Conservation (phyloP, 2,329 filamentous ascomycete genomes). For the Aspergillus fischeri region DNA sequence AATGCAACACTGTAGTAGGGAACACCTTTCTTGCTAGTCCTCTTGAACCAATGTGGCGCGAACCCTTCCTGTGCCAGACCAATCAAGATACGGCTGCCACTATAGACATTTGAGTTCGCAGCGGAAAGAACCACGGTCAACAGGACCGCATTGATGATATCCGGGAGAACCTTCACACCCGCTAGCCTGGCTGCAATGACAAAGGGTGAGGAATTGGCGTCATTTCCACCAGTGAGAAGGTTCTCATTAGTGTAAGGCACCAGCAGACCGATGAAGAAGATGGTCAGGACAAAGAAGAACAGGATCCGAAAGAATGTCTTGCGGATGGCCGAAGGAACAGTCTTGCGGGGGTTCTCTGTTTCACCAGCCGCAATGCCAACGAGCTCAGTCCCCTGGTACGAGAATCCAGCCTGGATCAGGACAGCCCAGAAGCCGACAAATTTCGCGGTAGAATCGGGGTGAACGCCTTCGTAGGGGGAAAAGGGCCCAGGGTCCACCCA, state of each 20-base stretch:
- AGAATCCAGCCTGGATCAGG: constrained; percentile 42
- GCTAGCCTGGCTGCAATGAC: constrained; percentile 42
- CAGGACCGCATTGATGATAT: constrained; percentile 41
- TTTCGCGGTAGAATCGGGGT: constrained; percentile 41
- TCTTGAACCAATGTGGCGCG: constrained; percentile 42
- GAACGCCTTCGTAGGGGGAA: constrained; percentile 46
- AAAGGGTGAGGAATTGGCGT: constrained; percentile 37
- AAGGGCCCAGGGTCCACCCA: constrained; percentile 68
- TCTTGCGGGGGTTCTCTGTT: constrained; percentile 66
- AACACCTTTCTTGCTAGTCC: constrained; percentile 40
- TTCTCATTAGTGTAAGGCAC: constrained; percentile 58
- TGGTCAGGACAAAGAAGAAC: constrained; percentile 46
- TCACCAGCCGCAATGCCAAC: constrained; percentile 77
- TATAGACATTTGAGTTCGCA: constrained; percentile 41
- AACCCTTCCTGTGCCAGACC: constrained; percentile 53
- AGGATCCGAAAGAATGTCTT: constrained; percentile 74
- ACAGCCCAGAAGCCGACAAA: constrained; percentile 60
- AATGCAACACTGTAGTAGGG: constrained; percentile 44
- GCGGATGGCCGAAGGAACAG: constrained; percentile 67
- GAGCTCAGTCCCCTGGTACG: constrained; percentile 62
- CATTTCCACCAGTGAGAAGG: constrained; percentile 45
- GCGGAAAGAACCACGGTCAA: constrained; percentile 42
- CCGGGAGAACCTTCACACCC: constrained; percentile 36
- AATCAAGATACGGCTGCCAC: constrained; percentile 63
- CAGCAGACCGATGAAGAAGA: constrained; percentile 66